phyloP scores from a whole-genome alignment of 768 basidiomycete genomes.

The Panus rudis region DNA sequence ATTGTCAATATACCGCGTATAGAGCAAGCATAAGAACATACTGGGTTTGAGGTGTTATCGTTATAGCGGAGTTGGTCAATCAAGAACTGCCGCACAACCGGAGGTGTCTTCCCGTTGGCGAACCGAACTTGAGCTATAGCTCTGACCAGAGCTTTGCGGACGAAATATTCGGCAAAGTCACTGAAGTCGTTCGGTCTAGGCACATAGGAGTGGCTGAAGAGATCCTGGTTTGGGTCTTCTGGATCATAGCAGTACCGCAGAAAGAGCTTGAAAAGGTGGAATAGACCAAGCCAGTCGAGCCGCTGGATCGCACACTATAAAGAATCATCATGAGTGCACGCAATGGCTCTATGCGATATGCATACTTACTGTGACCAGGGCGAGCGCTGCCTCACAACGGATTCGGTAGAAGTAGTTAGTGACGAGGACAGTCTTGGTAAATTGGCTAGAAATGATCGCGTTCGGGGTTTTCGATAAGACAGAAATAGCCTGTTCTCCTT shows the following conservation, averaged over 20 bases:
- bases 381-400: conserved; percentile 87
- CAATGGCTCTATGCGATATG: no score
- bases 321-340: not conserved
- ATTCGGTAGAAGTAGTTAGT: conserved; percentile 95
- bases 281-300: conserved; percentile 84
- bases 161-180: conserved; percentile 88
- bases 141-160: conserved; percentile 83
- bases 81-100: conserved; percentile 79
- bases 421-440: conserved; percentile 91
- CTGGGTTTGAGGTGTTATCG: conserved; percentile 87
- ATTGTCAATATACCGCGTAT: conserved; percentile 3
- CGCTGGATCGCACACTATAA: conserved; percentile 74
- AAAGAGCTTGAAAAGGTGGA: conserved; percentile 94
- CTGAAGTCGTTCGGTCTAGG: conserved; percentile 93
- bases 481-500: conserved; percentile 92
- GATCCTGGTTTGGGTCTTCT: conserved; percentile 71
- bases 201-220: conserved; percentile 85
- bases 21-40: conserved; percentile 32
- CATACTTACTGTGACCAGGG: conserved; percentile 66
- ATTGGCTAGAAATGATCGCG: conserved; percentile 80
- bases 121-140: conserved; percentile 84
- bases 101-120: conserved; percentile 78
- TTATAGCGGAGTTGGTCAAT: conserved; percentile 93
- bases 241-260: conserved; percentile 87
- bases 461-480: conserved; percentile 78